Evolutionary conservation across 495 filamentous ascomycete genomes (phyloP), one percentile per base, ranked within the genome.

Genomic region (Hypomontagnella monticulosa): DNA sequence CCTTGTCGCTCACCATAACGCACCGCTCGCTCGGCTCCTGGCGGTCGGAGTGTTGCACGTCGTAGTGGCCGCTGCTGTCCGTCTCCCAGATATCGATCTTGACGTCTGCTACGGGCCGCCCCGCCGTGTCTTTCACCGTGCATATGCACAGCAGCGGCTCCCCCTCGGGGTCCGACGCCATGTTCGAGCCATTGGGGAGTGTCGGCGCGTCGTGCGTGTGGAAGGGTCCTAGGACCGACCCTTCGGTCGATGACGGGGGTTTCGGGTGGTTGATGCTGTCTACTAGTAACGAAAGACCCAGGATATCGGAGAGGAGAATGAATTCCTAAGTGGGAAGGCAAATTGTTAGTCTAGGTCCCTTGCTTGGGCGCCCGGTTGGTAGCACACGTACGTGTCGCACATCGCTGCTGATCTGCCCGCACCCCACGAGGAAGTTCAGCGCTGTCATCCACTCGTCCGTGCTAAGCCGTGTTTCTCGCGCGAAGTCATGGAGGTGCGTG

Each of bases 11-110:
- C 11, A 81, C 78, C 85, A 97, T 87, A 27, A 97, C 80, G 61
- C 90, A 91, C 27, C 93, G 80, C 33, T 93, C 93, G 79, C 93
- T 93, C 0, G 92, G 91, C 12, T 85, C 87, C 16, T 83, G 75
- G 10, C 88, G 78, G 27, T 87, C 87, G 0, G 84, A 78, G 70
- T 94, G 89, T 78, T 97, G 93, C 57, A 96, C 92, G 76, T 97
- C 93, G 73, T 97, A 97, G 67, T 89, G 88, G 9, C 93, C 93
- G 20, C 87, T 86, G 50, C 85, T 88, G 70, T 97, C 93, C 14
- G 93, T 94, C 78, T 97, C 93, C 93, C 93, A 97, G 70, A 97
- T 92, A 75, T 97, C 92, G 65, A 97, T 85, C 72, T 89, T 91
- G 1, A 89, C 91, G 47, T 79, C 86, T 10, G 79, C 57, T 19